A percentile compares a stretch with the other conserved stretches of the same genome.
These are phyloP conservation scores for Candida sp. DNA, from an alignment of 1,139 yeast genomes.

Conservation along the genomic window DNA sequence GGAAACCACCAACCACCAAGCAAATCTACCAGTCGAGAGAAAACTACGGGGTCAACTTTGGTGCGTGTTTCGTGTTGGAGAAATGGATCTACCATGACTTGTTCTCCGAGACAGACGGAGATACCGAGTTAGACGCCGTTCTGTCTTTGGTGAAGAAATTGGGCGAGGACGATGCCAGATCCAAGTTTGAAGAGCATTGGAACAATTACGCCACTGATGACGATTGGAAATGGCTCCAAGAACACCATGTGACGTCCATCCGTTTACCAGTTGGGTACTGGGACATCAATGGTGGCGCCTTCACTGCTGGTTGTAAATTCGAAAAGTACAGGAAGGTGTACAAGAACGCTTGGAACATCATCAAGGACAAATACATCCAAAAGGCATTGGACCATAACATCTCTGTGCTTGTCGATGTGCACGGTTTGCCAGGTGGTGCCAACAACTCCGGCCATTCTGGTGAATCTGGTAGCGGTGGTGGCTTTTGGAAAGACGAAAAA, in stretches of 20 bases:
- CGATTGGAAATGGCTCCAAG: conserved; percentile 81
- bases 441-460: conserved; percentile 88
- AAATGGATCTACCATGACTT: conserved; percentile 68
- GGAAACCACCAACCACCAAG: conserved; percentile 43
- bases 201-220: conserved; percentile 58
- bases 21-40: conserved; percentile 68
- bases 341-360: conserved; percentile 67
- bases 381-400: conserved; percentile 62
- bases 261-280: conserved; percentile 94
- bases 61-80: conserved; percentile 83
- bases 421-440: conserved; percentile 94
- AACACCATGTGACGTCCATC: conserved; percentile 72
- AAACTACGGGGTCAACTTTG: conserved; percentile 88
- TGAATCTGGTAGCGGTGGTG: conserved; percentile 58
- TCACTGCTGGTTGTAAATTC: conserved; percentile 65
- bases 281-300: conserved; percentile 72
- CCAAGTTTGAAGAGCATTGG: conserved; percentile 74
- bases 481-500: conserved; percentile 59
- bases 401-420: conserved; percentile 82
- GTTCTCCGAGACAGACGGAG: conserved; percentile 55
- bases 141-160: conserved; percentile 44
- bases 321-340: conserved; percentile 60
- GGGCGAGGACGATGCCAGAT: conserved; percentile 61
- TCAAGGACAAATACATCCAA: conserved; percentile 53
- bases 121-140: conserved; percentile 75